phyloP scores from a whole-genome alignment of 148 eudicot genomes.

The Spergularia bocconei region DNA sequence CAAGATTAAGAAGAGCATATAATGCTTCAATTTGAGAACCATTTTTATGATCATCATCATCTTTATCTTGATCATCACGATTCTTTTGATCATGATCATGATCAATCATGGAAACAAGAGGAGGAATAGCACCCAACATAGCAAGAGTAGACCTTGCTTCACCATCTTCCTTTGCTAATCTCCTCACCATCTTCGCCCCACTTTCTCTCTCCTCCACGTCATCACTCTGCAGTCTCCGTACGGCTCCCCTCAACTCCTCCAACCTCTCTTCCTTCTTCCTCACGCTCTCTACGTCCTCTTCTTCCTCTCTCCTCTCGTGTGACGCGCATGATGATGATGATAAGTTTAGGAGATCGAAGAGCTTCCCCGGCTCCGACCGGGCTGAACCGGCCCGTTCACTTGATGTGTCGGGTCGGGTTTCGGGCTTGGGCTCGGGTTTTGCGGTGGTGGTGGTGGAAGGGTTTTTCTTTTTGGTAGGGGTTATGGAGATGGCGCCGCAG shows the following conservation, averaged over 20 bases:
- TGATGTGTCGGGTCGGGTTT: not conserved
- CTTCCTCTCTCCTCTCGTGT: constrained; percentile 11
- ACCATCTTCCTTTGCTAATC: constrained; percentile 60
- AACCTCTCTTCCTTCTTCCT: constrained; percentile 52
- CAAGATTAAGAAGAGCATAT: constrained; percentile 84
- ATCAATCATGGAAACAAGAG: constrained; percentile 60
- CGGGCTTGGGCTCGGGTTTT: not conserved
- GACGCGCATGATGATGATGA: constrained; percentile 33
- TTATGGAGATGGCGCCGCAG: constrained; percentile 37
- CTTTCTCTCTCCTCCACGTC: constrained; percentile 35
- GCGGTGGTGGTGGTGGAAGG: constrained; percentile 2
- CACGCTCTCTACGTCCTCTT: constrained; percentile 32
- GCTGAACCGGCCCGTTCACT: constrained; percentile 6
- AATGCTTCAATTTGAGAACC: constrained; percentile 49
- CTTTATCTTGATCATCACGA: not conserved
- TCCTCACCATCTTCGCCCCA: constrained; percentile 57
- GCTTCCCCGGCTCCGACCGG: constrained; percentile 42
- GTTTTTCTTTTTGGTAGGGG: not conserved
- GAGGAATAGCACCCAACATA: constrained; percentile 90
- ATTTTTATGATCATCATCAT: not conserved
- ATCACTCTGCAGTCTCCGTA: constrained; percentile 40
- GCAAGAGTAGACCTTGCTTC: constrained; percentile 61
- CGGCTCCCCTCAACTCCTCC: constrained; percentile 56
- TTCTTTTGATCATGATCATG: not conserved
- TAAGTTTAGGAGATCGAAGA: constrained; percentile 57